A percentile compares a stretch with the other conserved stretches of the same genome.
Conservation (phyloP, 371 early-diverging fungal genomes). For the Mortierella sp. region DNA sequence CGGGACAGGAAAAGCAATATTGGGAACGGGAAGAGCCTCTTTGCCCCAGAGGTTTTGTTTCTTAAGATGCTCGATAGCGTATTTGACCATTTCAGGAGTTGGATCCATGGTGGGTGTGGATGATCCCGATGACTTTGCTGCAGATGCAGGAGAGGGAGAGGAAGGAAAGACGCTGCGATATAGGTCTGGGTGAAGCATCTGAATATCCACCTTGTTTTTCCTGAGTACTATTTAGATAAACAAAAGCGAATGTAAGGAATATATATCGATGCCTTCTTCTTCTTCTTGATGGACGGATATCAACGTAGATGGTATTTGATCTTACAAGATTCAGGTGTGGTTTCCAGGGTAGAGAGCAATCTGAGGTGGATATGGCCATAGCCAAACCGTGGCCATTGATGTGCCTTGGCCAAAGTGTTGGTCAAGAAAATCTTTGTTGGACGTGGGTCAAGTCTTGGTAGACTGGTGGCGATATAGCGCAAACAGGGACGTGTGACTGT, state of each 20-base stretch:
- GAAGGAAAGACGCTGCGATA: slow-evolving; percentile 61
- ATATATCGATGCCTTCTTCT: no score
- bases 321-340: slow-evolving; percentile 21
- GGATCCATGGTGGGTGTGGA: slow-evolving; percentile 13
- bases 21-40: slow-evolving; percentile 62
- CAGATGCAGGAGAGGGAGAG: neutral
- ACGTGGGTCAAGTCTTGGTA: neutral
- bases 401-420: neutral
- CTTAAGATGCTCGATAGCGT: slow-evolving; percentile 71
- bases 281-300: no score
- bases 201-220: slow-evolving; percentile 64
- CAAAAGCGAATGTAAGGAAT: neutral
- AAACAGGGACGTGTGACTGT: slow-evolving; percentile 23
- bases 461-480: neutral
- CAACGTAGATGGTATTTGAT: neutral
- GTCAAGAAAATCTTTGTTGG: slow-evolving; percentile 11
- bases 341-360: slow-evolving; percentile 20
- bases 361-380: slow-evolving; percentile 8
- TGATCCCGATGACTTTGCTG: neutral
- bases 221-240: slow-evolving; percentile 20
- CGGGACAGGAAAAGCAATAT: slow-evolving; percentile 66
- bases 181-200: slow-evolving; percentile 63
- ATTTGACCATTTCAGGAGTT: slow-evolving; percentile 53
- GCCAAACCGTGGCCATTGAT: neutral
- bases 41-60: slow-evolving; percentile 77